Evolutionary conservation across 352 stramenopile species (phyloP).

Genomic region (Phytophthora sansomeana): DNA sequence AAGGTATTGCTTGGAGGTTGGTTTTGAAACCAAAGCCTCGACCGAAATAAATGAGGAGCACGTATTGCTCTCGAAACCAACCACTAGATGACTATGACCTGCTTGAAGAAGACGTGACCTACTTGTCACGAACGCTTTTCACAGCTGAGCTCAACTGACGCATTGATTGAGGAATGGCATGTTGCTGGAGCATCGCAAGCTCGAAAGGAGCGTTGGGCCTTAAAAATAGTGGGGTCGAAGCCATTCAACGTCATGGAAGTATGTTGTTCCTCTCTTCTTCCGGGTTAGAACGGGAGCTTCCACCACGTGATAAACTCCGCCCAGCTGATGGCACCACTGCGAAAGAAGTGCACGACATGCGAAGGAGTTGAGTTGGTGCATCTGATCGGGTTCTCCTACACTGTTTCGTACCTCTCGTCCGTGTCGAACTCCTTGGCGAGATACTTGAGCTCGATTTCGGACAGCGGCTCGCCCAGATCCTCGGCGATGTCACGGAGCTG

Average conservation of each 20-base stretch:
- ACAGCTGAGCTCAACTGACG: slow-evolving; percentile 5
- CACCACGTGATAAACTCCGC: slow-evolving; percentile 83
- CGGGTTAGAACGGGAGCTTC: slow-evolving; percentile 70
- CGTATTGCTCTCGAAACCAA: slow-evolving; percentile 32
- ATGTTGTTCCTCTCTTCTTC: slow-evolving; percentile 9
- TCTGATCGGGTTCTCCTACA: not conserved
- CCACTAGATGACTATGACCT: not conserved
- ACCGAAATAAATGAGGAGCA: slow-evolving; percentile 30
- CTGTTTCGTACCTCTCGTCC: slow-evolving; percentile 54
- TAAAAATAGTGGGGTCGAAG: slow-evolving; percentile 32
- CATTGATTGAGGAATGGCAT: slow-evolving; percentile 6
- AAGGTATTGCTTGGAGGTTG: too few species aligned
- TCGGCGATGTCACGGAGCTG: slow-evolving; percentile 79
- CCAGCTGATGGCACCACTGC: slow-evolving; percentile 72
- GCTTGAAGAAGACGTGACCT: slow-evolving; percentile 4
- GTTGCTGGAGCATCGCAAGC: slow-evolving; percentile 7
- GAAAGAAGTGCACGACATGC: slow-evolving; percentile 20
- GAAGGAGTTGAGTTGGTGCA: slow-evolving; percentile 5
- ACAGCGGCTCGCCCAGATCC: slow-evolving; percentile 79
- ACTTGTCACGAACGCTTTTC: not conserved
- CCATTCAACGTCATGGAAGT: slow-evolving; percentile 20
- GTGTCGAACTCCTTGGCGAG: slow-evolving; percentile 78
- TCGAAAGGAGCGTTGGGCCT: slow-evolving; percentile 26
- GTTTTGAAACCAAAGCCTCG: slow-evolving; percentile 44
- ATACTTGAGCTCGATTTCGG: slow-evolving; percentile 74